Conservation (phyloP, 176 grass and related monocot species). For the Elaeis guineensis region DNA sequence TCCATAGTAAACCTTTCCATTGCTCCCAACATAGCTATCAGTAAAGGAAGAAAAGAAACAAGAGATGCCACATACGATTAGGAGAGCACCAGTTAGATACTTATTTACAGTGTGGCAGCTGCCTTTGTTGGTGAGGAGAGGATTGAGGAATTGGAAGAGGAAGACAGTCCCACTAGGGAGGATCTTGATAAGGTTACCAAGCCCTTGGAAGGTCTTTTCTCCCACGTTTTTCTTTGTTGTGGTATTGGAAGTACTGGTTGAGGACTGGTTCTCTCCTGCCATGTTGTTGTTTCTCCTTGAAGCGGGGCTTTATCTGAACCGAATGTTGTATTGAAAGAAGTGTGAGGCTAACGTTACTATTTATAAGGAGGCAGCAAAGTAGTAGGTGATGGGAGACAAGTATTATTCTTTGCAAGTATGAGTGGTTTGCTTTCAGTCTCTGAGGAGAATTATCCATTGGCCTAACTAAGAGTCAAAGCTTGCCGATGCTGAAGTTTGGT, state of each 20-base stretch:
- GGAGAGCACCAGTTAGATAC: neutral
- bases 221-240: neutral
- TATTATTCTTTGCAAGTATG: too few relatives aligned
- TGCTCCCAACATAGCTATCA: neutral
- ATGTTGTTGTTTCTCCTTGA: neutral
- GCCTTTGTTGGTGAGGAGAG: neutral
- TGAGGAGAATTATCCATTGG: too few relatives aligned
- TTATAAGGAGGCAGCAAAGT: too few relatives aligned
- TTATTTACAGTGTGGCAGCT: neutral
- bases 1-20: neutral
- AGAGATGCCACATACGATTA: neutral
- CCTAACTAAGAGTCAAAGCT: too few relatives aligned
- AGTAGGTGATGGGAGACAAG: too few relatives aligned
- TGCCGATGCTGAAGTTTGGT: too few relatives aligned
- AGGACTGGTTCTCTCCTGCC: slow-evolving; percentile 2
- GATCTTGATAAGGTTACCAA: neutral
- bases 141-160: neutral
- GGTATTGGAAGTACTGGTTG: neutral
- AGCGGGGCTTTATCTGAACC: too few relatives aligned
- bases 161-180: neutral
- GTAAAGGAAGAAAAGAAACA: neutral
- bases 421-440: too few relatives aligned
- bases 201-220: neutral
- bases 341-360: too few relatives aligned
- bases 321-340: too few relatives aligned